Conservation (phyloP, 805 yeast species). For the Candida oleophila region DNA sequence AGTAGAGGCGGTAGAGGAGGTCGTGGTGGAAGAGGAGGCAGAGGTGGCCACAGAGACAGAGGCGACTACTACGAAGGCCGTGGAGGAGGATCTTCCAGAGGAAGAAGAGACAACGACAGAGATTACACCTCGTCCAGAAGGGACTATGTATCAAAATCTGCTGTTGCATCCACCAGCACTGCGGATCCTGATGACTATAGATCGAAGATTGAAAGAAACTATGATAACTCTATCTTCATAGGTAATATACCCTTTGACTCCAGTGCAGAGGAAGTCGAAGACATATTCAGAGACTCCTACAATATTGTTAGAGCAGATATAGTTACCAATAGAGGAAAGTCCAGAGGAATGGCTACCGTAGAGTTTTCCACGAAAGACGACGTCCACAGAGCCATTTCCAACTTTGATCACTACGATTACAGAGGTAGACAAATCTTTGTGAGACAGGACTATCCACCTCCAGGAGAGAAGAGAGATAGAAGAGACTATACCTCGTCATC, state of each 20-base stretch:
- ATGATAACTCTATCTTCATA: constrained; percentile 66
- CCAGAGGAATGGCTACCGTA: constrained; percentile 90
- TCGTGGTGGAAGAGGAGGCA: constrained; percentile 17
- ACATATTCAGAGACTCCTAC: constrained; percentile 48
- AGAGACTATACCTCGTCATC: constrained; percentile 12
- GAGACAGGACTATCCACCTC: constrained; percentile 89
- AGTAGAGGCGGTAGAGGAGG: constrained; percentile 16
- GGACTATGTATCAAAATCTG: constrained; percentile 16
- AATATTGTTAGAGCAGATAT: constrained; percentile 80
- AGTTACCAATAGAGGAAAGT: constrained; percentile 72
- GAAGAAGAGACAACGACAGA: constrained; percentile 7
- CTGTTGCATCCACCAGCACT: constrained; percentile 30
- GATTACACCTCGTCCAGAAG: constrained; percentile 16
- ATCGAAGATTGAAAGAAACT: constrained; percentile 50
- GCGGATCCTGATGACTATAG: constrained; percentile 35
- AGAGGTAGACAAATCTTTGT: constrained; percentile 82
- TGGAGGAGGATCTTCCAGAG: constrained; percentile 15
- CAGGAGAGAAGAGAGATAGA: constrained; percentile 37
- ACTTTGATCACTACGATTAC: constrained; percentile 62
- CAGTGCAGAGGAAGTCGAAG: constrained; percentile 58
- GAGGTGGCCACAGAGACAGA: constrained; percentile 22
- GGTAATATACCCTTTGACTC: constrained; percentile 72
- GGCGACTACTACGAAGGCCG: constrained; percentile 17
- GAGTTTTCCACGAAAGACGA: constrained; percentile 67
- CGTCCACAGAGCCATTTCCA: constrained; percentile 68